These are phyloP conservation scores for Stachybotrys chlorohalonatus DNA, from an alignment of 2,329 filamentous ascomycete species.

Conservation along the genomic window DNA sequence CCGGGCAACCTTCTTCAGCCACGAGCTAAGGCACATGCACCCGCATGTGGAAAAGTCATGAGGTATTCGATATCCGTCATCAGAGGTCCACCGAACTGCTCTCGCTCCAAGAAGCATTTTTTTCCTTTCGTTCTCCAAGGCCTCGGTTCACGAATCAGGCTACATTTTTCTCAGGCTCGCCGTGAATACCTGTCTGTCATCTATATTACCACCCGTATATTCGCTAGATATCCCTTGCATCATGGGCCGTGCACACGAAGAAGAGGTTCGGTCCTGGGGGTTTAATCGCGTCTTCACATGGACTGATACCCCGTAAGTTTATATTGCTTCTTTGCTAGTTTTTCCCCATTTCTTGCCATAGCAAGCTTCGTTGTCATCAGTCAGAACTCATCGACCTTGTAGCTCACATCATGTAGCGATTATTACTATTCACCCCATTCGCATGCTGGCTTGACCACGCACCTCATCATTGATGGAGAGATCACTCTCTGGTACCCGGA, in stretches of 20 bases:
- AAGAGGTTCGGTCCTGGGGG: conserved; percentile 59
- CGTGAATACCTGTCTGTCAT: background rate
- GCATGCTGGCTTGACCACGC: conserved; percentile 56
- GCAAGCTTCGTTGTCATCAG: background rate
- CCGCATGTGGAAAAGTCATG: background rate
- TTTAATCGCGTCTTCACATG: conserved; percentile 63
- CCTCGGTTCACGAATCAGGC: too few species aligned
- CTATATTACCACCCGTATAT: background rate
- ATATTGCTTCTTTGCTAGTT: background rate
- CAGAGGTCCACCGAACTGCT: background rate
- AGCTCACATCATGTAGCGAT: conserved; percentile 35
- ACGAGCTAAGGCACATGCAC: background rate
- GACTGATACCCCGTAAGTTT: conserved; percentile 58
- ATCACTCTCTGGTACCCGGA: conserved; percentile 60
- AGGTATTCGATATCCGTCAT: background rate
- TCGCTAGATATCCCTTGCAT: background rate
- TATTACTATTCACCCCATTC: conserved; percentile 60
- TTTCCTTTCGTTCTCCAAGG: too few species aligned
- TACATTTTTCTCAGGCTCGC: background rate
- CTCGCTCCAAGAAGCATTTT: too few species aligned
- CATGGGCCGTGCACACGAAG: conserved; percentile 33
- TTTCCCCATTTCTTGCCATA: background rate
- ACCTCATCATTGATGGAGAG: conserved; percentile 56
- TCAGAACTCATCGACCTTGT: background rate
- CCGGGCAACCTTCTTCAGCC: background rate